Conservation (phyloP, 1,284 basidiomycete species). For the Schizophyllum amplum region DNA sequence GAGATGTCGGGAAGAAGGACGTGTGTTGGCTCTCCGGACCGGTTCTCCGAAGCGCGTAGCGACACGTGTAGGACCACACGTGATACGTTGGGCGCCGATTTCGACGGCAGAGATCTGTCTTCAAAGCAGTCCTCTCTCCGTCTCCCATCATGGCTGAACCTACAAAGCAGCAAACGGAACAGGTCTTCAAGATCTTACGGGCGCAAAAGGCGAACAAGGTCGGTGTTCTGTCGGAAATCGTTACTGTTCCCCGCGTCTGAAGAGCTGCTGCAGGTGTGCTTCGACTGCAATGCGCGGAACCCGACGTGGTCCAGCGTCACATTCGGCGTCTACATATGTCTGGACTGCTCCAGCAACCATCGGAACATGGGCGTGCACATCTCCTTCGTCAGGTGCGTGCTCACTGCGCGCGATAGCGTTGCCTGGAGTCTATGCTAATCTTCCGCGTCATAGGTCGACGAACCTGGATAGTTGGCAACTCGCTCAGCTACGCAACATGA, state of each 20-base stretch:
- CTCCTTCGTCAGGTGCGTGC: conserved; percentile 84
- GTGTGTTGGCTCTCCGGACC: no score
- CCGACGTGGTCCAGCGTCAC: conserved; percentile 98
- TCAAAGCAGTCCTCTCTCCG: no score
- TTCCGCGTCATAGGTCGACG: conserved; percentile 62
- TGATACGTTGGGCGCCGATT: no score
- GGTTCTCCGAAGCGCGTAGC: no score
- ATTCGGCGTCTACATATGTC: conserved; percentile 95
- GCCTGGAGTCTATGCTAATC: background rate
- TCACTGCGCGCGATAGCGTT: background rate
- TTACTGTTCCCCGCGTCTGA: conserved; percentile 9
- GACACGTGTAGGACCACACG: background rate
- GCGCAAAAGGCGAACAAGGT: conserved; percentile 89
- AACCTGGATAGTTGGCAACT: conserved; percentile 96
- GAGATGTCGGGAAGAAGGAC: no score
- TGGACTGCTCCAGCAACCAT: conserved; percentile 95
- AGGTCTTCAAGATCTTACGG: conserved; percentile 70
- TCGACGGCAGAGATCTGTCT: no score
- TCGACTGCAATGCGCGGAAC: conserved; percentile 95
- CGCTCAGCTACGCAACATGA: conserved; percentile 90
- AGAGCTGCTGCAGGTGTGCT: conserved; percentile 67
- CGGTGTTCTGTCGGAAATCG: background rate
- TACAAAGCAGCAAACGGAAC: conserved; percentile 71
- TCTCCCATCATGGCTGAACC: conserved; percentile 52
- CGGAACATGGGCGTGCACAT: conserved; percentile 98